Base-by-base conservation (phyloP, 2,329 filamentous ascomycete genomes). In the Bimuria novae-zelandiae region DNA sequence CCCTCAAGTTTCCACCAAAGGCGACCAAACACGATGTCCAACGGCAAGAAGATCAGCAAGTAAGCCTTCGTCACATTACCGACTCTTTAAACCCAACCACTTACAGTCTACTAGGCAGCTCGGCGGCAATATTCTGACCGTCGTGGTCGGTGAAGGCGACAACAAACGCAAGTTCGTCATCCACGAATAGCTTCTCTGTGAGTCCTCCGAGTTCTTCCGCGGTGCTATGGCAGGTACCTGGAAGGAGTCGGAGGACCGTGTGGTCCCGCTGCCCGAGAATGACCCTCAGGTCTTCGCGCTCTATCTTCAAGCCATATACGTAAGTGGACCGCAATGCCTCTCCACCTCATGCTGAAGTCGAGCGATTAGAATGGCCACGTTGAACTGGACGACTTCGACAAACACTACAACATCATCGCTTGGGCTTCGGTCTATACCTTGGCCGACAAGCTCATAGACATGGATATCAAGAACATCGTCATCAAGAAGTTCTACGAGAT, bases 181-280 rank as follows among this genome's bases (percentile, higher is more conserved):
- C 3, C 57, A 65, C 23, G 51, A 61, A 16, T 16, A 12, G 1
- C 41, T 61, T 1, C 39, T 64, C 2, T 52, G 32, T n/a, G 4
- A 49, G 1, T 54, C 46, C 14, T 61, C 61, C 0, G 47, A 49
- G 14, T 64, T 61, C 50, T 61, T 64, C 40, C 48, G 47, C 10
- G 46, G 49, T 4, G 61, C 58, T 2, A 37, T 62, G 49, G 57
- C 56, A 12, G 56, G 58, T 1, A 49, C 43, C 3, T 64, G 60
- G 57, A 16, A 25, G 10, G 60, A 64, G 25, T 16, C 46, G 0
- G 36, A 53, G 3, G 37, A 53, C 14, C 29, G 52, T 1, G 22
- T 49, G 10, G 25, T 62, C 17, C 42, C 16, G 0, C 14, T 64
- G 4, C 45, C 51, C 1, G 45, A 60, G 1, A 58, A 61, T 4